Base-by-base conservation (phyloP, 1,139 yeast genomes). In the Yamadazyma diospyri region DNA sequence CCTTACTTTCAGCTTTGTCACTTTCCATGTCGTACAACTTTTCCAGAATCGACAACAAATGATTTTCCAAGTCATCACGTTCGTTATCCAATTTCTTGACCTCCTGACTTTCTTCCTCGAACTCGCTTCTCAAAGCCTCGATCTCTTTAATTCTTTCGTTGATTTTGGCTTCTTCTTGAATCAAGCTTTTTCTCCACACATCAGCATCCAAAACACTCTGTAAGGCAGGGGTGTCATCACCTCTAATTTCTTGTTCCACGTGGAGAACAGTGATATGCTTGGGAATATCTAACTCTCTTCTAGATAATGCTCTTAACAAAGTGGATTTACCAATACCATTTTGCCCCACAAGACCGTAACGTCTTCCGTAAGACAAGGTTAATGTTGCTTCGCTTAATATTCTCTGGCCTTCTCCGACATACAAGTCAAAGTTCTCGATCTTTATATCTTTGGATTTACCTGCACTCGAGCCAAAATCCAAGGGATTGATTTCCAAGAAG, bases 241-340 rank as follows among this genome's bases (percentile, higher is more conserved):
- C 98, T 48, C 78, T 73, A 35, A 92, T 77, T 69, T 92, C 99
- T 72, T 92, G 99, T 57, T 92, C 99, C 37, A 92, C 99, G 53
- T 92, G 97, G 45, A 92, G 71, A 61, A 92, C 86, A 2, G 97
- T 85, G 43, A 92, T 88, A 57, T 92, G 97, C 48, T 86, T 87
- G 12, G 98, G 97, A 46, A 92, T 83, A 38, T 87, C 79, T 46
- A 92, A 70, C 57, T 92, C 98, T 74, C 99, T 82, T 57, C 94
- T 78, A 1, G 97, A 82, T 34, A 92, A 68, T 0, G 99, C 99
- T 48, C 87, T 74, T 51, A 92, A 69, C 37, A 92, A 66, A 0
- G 98, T 92, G 26, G 97, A 89, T 57, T 92, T 92, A 81, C 99
- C 99, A 50, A 94, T 88, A 88, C 99, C 99, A 65, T 92, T 92